These are phyloP conservation scores for Blastomyces silverae DNA, from an alignment of 2,329 filamentous ascomycete genomes.

Conservation along the genomic window DNA sequence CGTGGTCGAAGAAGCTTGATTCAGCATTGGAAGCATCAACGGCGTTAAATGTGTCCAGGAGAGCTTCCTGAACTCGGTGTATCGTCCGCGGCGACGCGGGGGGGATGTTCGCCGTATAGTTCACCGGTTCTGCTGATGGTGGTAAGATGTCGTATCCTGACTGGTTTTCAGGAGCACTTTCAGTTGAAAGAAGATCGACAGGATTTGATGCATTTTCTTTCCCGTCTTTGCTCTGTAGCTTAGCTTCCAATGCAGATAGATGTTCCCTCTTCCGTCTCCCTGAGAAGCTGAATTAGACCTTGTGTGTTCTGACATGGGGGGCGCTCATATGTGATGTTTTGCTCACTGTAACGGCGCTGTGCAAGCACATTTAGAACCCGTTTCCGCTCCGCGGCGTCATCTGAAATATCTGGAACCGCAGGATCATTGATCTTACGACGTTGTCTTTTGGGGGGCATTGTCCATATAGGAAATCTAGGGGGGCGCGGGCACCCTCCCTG, in stretches of 20 bases:
- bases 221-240: constrained; percentile 13
- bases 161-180: neutral
- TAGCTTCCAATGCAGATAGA: constrained; percentile 25
- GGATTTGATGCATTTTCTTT: neutral
- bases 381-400: constrained; percentile 49
- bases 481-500: neutral
- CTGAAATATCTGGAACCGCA: constrained; percentile 44
- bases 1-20: constrained; percentile 8
- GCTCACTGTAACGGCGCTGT: constrained; percentile 47
- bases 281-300: constrained; percentile 8
- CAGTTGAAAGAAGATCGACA: neutral
- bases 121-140: neutral
- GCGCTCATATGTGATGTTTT: neutral
- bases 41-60: constrained; percentile 8
- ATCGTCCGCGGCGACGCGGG: constrained; percentile 1
- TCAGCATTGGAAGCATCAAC: neutral
- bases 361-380: constrained; percentile 50
- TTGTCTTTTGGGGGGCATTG: constrained; percentile 16
- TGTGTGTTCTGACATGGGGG: neutral
- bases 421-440: constrained; percentile 27
- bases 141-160: neutral
- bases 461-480: neutral
- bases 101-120: neutral
- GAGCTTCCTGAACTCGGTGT: constrained; percentile 10
- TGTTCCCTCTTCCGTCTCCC: constrained; percentile 27